Conservation (phyloP, 108 stramenopile genomes). For the Mediolabrus comicus region DNA sequence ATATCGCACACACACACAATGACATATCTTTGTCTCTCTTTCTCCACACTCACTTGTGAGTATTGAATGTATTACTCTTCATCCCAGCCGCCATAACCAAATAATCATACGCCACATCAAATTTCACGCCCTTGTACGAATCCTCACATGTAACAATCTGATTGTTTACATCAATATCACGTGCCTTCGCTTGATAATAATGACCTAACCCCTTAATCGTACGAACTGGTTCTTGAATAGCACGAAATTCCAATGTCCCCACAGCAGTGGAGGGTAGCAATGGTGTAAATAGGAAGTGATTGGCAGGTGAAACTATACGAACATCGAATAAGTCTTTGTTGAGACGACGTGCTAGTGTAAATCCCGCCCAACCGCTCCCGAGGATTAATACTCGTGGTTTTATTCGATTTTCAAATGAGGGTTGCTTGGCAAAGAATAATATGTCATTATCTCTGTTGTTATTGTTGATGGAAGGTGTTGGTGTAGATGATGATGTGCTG, state of each 20-base stretch:
- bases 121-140: constrained; percentile 58
- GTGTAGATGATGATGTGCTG: not conserved
- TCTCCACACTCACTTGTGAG: constrained; percentile 51
- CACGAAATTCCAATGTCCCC: constrained; percentile 95
- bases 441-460: not conserved
- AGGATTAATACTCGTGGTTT: constrained; percentile 55
- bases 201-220: constrained; percentile 57
- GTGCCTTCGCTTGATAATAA: constrained; percentile 87
- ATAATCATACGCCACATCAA: constrained; percentile 87
- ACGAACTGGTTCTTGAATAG: constrained; percentile 94
- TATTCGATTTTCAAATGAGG: constrained; percentile 1
- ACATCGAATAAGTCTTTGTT: constrained; percentile 52
- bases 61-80: constrained; percentile 90
- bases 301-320: constrained; percentile 81
- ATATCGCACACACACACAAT: too few relatives aligned
- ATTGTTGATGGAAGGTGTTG: not conserved
- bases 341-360: constrained; percentile 56
- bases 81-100: constrained; percentile 87
- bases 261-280: constrained; percentile 93
- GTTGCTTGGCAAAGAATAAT: too few relatives aligned
- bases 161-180: constrained; percentile 57
- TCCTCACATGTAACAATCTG: constrained; percentile 66
- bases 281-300: constrained; percentile 98
- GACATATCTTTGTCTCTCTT: too few relatives aligned
- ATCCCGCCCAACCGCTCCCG: constrained; percentile 79